Conservation (phyloP, 2,329 filamentous ascomycete genomes). For the Botryosphaeria dothidea region DNA sequence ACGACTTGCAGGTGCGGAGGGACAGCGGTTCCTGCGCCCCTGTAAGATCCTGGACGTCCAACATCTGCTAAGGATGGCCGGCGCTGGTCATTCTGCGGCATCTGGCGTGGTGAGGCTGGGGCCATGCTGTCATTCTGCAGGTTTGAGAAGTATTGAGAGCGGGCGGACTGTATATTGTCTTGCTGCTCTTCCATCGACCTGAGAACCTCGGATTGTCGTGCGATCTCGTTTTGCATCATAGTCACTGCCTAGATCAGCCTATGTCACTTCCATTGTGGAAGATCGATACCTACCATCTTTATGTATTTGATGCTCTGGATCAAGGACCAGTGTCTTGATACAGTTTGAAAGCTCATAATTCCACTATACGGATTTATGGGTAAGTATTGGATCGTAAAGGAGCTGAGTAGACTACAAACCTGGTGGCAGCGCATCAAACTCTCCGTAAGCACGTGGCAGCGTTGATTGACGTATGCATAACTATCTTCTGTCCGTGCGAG, state of each 20-base stretch:
- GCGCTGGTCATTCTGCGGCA: conserved; percentile 81
- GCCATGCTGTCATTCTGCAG: conserved; percentile 53
- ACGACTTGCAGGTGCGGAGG: conserved; percentile 74
- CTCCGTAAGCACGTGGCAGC: conserved; percentile 80
- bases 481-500: conserved; percentile 82
- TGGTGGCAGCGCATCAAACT: conserved; percentile 72
- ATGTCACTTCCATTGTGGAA: neutral
- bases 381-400: conserved; percentile 4
- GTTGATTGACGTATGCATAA: conserved; percentile 74
- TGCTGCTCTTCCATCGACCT: conserved; percentile 60
- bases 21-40: conserved; percentile 61
- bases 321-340: conserved; percentile 71
- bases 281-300: conserved; percentile 69
- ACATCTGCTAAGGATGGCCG: conserved; percentile 65
- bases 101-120: conserved; percentile 83
- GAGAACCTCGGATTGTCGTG: conserved; percentile 60
- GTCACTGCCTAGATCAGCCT: conserved; percentile 42
- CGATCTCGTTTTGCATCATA: conserved; percentile 64
- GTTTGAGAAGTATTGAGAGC: conserved; percentile 49
- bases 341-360: conserved; percentile 81
- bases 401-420: conserved; percentile 42
- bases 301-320: conserved; percentile 73
- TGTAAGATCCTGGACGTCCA: conserved; percentile 64
- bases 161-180: conserved; percentile 64
- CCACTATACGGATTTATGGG: conserved; percentile 64